Conservation (phyloP, 139 green algal species). For the Nannochloris sp. region DNA sequence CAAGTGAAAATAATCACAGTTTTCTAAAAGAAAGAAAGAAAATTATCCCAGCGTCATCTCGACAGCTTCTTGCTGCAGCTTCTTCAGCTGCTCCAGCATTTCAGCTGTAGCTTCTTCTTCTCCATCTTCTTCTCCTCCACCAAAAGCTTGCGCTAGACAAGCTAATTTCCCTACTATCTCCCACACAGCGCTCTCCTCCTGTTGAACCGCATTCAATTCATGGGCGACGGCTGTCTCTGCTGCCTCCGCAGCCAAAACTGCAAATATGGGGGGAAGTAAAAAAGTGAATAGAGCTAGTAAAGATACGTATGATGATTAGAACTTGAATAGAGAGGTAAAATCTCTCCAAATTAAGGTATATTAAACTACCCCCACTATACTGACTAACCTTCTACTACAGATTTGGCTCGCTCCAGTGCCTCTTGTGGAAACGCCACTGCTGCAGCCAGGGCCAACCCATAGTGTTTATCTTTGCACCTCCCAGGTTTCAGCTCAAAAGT, state of each 20-base stretch:
- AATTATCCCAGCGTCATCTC: background rate
- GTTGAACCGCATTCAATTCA: background rate
- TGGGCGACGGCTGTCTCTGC: background rate
- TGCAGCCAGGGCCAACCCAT: conserved; percentile 55
- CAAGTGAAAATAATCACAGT: background rate
- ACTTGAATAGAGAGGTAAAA: too few species aligned
- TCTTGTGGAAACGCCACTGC: conserved; percentile 34
- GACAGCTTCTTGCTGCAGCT: conserved; percentile 1
- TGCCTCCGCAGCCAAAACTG: background rate
- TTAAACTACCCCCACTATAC: too few species aligned
- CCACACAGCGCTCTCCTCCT: background rate
- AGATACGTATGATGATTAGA: too few species aligned
- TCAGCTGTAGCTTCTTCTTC: too few species aligned
- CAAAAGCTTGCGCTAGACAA: background rate
- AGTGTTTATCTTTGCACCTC: conserved; percentile 23
- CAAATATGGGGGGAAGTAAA: background rate
- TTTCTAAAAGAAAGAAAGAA: background rate
- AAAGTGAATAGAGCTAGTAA: background rate
- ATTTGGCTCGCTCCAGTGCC: conserved; percentile 19
- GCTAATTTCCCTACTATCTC: background rate
- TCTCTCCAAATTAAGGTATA: too few species aligned
- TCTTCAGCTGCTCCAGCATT: conserved; percentile 1
- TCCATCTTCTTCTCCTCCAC: background rate
- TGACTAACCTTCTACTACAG: conserved; percentile 7
- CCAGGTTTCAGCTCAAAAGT: conserved; percentile 31